phyloP scores from a whole-genome alignment of 2,329 filamentous ascomycete species.

The Neodidymelliopsis sp. region DNA sequence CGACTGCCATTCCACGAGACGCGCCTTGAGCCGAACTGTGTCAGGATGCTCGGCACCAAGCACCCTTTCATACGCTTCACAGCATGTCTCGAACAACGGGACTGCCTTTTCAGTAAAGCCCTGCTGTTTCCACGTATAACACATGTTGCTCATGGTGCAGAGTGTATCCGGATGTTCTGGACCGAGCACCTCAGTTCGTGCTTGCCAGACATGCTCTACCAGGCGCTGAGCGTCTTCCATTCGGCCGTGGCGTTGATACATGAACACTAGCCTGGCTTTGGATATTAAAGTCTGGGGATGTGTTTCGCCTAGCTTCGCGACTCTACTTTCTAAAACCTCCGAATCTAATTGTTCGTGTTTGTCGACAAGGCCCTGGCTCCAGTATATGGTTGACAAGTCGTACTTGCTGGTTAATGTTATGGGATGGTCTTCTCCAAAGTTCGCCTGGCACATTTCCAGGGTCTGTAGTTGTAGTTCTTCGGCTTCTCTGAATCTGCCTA shows the following conservation, averaged over 20 bases:
- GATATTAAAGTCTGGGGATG: conserved; percentile 8
- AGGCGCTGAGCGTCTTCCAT: conserved; percentile 10
- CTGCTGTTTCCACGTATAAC: background rate
- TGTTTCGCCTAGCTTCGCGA: conserved; percentile 1
- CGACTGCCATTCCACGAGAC: background rate
- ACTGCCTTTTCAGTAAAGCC: background rate
- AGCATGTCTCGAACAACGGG: background rate
- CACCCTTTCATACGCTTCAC: background rate
- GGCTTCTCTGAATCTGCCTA: conserved; percentile 5
- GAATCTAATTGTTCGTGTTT: background rate
- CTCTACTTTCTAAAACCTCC: background rate
- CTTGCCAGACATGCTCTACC: background rate
- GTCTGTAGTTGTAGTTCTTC: background rate
- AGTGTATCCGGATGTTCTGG: conserved; percentile 11
- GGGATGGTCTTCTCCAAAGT: background rate
- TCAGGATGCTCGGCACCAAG: background rate
- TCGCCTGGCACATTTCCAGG: background rate
- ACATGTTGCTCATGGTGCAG: background rate
- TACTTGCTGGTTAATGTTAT: conserved; percentile 5
- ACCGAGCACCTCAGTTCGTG: conserved; percentile 11
- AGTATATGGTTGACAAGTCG: background rate
- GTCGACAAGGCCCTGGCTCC: background rate
- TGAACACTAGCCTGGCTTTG: conserved; percentile 1
- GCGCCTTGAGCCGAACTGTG: background rate
- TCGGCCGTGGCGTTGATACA: background rate